phyloP scores from a whole-genome alignment of 345 rosid species.

The Camelina neglecta region DNA sequence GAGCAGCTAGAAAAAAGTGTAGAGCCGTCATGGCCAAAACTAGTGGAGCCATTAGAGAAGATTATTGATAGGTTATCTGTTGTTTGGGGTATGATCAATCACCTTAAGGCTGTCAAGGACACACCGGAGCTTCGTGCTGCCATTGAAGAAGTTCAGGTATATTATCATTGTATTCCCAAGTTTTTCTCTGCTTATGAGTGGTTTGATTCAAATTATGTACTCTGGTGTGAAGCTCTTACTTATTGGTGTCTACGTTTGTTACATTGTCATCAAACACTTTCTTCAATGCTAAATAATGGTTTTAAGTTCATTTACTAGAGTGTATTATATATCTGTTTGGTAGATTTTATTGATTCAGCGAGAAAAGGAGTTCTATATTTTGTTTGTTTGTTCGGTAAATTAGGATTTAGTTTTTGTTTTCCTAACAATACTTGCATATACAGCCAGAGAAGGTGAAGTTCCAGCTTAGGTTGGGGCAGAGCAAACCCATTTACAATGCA shows the following conservation, averaged over 20 bases:
- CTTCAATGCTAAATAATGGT: constrained; percentile 5
- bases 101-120: constrained; percentile 89
- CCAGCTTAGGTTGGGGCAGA: constrained; percentile 75
- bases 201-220: constrained; percentile 17
- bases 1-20: constrained; percentile 72
- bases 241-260: constrained; percentile 2
- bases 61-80: constrained; percentile 66
- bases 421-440: constrained; percentile 12
- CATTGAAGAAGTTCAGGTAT: constrained; percentile 92
- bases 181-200: neutral
- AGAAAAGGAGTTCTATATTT: neutral
- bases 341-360: constrained; percentile 15
- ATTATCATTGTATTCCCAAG: neutral
- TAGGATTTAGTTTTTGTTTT: constrained; percentile 3
- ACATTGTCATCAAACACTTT: neutral
- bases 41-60: constrained; percentile 95
- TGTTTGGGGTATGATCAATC: constrained; percentile 81
- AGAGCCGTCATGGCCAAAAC: constrained; percentile 85
- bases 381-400: neutral
- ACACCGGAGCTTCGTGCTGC: constrained; percentile 87
- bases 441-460: constrained; percentile 49
- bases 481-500: constrained; percentile 83
- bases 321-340: neutral
- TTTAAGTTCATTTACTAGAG: neutral
- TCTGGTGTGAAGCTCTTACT: neutral